These are phyloP conservation scores for Phytophthora sp. DNA, from an alignment of 352 stramenopile species.

Conservation along the genomic window DNA sequence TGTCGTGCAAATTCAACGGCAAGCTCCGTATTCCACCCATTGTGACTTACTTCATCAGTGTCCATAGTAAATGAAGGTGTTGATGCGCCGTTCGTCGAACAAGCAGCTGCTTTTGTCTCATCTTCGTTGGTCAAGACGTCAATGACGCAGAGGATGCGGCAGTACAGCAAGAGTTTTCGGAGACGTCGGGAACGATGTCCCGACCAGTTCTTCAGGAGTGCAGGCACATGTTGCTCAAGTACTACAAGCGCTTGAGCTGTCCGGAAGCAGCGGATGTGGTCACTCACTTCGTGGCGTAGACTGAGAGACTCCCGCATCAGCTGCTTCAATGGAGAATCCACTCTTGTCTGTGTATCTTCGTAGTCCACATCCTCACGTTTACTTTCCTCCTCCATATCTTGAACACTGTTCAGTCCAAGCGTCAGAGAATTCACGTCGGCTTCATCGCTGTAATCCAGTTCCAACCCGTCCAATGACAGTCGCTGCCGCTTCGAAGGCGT, in stretches of 20 bases:
- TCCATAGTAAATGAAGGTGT: not conserved
- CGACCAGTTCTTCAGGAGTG: constrained; percentile 7
- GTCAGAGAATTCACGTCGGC: constrained; percentile 1
- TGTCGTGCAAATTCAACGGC: constrained; percentile 46
- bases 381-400: constrained; percentile 21
- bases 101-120: constrained; percentile 10
- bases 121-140: constrained; percentile 40
- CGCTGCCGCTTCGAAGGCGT: constrained; percentile 3
- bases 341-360: not conserved
- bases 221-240: constrained; percentile 28
- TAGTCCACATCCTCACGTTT: constrained; percentile 15
- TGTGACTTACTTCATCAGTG: not conserved
- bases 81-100: constrained; percentile 18
- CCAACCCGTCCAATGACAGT: constrained; percentile 12
- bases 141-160: constrained; percentile 51
- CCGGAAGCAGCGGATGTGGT: constrained; percentile 42
- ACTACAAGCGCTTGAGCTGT: constrained; percentile 39
- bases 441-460: constrained; percentile 10
- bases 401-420: constrained; percentile 4
- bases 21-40: constrained; percentile 41
- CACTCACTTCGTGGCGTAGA: constrained; percentile 44
- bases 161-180: constrained; percentile 39
- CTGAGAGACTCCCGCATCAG: constrained; percentile 28
- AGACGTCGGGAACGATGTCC: not conserved
- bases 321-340: constrained; percentile 13